Percentiles rank a stretch among this genome's conserved stretches.
Evolutionary conservation across 1,139 yeast genomes (phyloP).

Genomic region (Eremothecium sinecaudum): DNA sequence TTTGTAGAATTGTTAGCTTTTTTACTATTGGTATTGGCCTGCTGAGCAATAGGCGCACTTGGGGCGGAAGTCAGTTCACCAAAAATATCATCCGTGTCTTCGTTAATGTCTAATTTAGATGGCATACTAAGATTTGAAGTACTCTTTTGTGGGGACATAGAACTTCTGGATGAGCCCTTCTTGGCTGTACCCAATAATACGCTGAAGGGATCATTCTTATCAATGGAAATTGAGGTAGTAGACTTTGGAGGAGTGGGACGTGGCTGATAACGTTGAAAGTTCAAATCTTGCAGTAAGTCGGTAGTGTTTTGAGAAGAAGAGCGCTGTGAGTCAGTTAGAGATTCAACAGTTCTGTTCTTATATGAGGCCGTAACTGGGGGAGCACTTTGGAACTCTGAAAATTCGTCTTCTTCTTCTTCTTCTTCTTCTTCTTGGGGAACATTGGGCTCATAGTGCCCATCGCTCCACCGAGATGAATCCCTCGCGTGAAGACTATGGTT

Average conservation of each 20-base stretch:
- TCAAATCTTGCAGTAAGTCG: constrained; percentile 8
- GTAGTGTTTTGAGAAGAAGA: constrained; percentile 6
- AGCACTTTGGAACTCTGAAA: constrained; percentile 90
- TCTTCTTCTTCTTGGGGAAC: constrained; percentile 23
- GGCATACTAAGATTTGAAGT: constrained; percentile 7
- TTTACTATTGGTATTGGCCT: too few species aligned
- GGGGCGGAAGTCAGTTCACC: constrained; percentile 27
- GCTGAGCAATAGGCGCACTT: too few species aligned
- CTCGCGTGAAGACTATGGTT: constrained; percentile 9
- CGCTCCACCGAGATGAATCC: too few species aligned
- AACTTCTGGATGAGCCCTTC: constrained; percentile 22
- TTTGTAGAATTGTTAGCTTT: too few species aligned
- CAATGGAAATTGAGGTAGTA: constrained; percentile 28
- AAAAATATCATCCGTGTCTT: constrained; percentile 24
- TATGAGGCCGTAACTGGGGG: constrained; percentile 28
- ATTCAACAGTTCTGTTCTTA: not conserved
- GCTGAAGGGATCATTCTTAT: constrained; percentile 65
- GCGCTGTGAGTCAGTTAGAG: constrained; percentile 20
- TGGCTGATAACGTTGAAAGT: constrained; percentile 15
- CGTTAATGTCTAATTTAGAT: constrained; percentile 8
- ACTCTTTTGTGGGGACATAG: constrained; percentile 8
- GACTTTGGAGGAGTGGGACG: constrained; percentile 23
- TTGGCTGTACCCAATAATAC: constrained; percentile 70
- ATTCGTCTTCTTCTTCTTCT: constrained; percentile 75
- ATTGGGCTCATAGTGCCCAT: too few species aligned